Base-by-base conservation (phyloP, 2,329 filamentous ascomycete species). In the Diaporthe sp. region DNA sequence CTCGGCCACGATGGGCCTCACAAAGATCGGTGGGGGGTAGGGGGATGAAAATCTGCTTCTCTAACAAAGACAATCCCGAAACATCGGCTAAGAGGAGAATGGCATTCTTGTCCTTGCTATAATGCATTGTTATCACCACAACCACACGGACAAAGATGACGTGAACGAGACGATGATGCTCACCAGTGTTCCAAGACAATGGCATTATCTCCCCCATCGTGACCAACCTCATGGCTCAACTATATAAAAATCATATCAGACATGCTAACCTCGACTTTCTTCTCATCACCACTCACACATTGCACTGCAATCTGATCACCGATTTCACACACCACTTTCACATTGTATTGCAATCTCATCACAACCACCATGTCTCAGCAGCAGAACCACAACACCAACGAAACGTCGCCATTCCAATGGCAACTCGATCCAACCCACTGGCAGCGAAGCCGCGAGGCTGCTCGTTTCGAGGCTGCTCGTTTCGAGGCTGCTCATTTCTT, bases 331-430 rank as follows among this genome's bases (percentile, higher is more conserved):
- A 34, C 34, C 34, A 7, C 34, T 34, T 34, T 34, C 34, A 34
- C 34, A 61, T 12, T 42, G 37, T 39, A 28, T 28, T 20, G 37
- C 58, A 31, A 44, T 42, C 12, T 39, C 8, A 44, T 3, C 39
- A 34, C 25, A 47, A 9, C 61, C 17, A 39, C 61, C 61, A 65
- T 65, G 61, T 22, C n/a, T 47, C 39, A 31, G 39, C 61, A 65
- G 2, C 42, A 47, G 9, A 7, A 15, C 15, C 9, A 31, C 15
- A 47, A 47, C 17, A 13, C 25, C 25, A 28, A 28, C 39, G 42
- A 2, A 4, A 3, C 5, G 39, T 31, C 25, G 5, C 13, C 58
- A 4, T 63, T 53, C 49, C 8, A 53, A 9, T 53, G 49, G 49
- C 49, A 53, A n/a, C 49, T 53, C 20, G 44, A 49, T 20, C n/a